These are phyloP conservation scores for Odontarrhena argentea DNA, from an alignment of 345 rosid species.

Conservation along the genomic window DNA sequence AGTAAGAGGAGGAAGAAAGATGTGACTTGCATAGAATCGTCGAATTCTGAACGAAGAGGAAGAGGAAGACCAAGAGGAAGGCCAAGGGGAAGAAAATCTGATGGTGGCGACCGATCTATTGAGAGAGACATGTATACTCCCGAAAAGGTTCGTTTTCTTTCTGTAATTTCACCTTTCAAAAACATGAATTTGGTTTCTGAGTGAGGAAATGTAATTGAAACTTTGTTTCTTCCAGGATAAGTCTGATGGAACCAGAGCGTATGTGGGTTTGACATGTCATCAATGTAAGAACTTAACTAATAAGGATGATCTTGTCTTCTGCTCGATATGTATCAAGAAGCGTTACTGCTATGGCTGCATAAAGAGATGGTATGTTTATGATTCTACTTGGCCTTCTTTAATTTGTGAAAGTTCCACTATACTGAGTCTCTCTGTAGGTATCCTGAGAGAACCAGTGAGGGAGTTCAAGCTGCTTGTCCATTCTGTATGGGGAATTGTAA, in stretches of 20 bases:
- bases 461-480: slow-evolving; percentile 31
- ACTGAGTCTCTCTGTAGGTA: slow-evolving; percentile 19
- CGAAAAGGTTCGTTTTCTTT: slow-evolving; percentile 7
- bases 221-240: slow-evolving; percentile 5
- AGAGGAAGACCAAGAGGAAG: background rate
- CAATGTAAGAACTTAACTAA: slow-evolving; percentile 33
- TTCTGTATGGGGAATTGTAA: slow-evolving; percentile 37
- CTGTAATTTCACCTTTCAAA: too few relatives aligned
- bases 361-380: slow-evolving; percentile 32
- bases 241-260: slow-evolving; percentile 15
- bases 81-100: slow-evolving; percentile 7
- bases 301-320: slow-evolving; percentile 30
- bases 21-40: background rate
- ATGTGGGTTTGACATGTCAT: slow-evolving; percentile 35
- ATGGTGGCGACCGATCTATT: slow-evolving; percentile 11
- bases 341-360: slow-evolving; percentile 31
- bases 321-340: slow-evolving; percentile 23
- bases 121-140: slow-evolving; percentile 4
- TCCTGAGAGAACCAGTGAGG: slow-evolving; percentile 31
- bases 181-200: too few relatives aligned
- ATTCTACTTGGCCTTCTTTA: background rate
- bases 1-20: slow-evolving; percentile 19
- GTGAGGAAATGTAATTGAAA: background rate
- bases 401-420: background rate
- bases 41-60: background rate